phyloP scores from a whole-genome alignment of 139 green algal genomes.

The Asterochloris erici region DNA sequence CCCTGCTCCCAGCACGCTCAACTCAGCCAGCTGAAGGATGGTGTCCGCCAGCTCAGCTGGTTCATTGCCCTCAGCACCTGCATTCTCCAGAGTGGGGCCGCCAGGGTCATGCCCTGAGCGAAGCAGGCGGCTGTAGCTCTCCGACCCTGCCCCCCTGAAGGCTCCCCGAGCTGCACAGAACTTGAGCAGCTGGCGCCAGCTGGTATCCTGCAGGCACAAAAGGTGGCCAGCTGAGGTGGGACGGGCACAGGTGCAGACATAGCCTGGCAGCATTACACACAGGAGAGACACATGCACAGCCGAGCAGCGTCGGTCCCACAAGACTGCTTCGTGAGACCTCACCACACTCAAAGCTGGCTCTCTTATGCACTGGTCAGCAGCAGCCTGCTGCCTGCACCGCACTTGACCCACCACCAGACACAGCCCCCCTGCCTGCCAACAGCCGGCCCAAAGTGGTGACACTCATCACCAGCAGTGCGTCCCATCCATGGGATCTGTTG shows the following conservation, averaged over 20 bases:
- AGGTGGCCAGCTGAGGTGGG: not conserved
- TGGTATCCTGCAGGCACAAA: constrained; percentile 34
- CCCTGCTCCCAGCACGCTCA: too few species aligned
- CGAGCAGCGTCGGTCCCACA: not conserved
- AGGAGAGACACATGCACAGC: too few species aligned
- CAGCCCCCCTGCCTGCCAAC: not conserved
- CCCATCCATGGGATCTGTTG: not conserved
- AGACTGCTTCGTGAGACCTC: too few species aligned
- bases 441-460: not conserved
- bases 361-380: too few species aligned
- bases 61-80: too few species aligned
- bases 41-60: too few species aligned
- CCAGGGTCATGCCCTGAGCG: too few species aligned
- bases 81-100: too few species aligned
- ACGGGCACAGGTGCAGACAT: not conserved
- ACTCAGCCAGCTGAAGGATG: too few species aligned
- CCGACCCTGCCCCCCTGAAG: constrained; percentile 21
- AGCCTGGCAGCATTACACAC: not conserved
- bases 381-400: too few species aligned
- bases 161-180: constrained; percentile 45
- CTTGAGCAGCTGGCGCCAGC: constrained; percentile 72
- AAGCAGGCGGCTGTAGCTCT: not conserved
- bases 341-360: too few species aligned
- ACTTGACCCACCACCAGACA: not conserved
- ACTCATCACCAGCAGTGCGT: not conserved